Evolutionary conservation across 208 protist species (phyloP).

Genomic region (Herpetomonas tarakana): DNA sequence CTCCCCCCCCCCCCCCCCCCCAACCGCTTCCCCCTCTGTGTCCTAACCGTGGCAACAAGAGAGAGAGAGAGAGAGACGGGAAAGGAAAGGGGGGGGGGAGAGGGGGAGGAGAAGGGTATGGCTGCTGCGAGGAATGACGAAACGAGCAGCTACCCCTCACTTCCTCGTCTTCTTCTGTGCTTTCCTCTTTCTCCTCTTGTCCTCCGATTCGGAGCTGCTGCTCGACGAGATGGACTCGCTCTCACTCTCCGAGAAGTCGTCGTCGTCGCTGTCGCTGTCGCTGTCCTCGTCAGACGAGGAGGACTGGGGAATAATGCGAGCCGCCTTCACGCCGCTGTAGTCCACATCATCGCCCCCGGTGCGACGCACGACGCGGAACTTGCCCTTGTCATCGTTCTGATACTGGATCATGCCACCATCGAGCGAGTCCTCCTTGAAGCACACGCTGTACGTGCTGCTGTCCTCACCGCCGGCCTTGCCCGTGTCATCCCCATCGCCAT

Average conservation of each 20-base stretch:
- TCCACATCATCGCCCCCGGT: slow-evolving; percentile 26
- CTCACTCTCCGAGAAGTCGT: slow-evolving; percentile 4
- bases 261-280: slow-evolving; percentile 11
- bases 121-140: slow-evolving; percentile 5
- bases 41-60: too few species aligned
- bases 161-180: too few species aligned
- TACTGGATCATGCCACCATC: slow-evolving; percentile 59
- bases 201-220: slow-evolving; percentile 13
- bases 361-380: slow-evolving; percentile 38
- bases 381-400: slow-evolving; percentile 21
- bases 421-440: slow-evolving; percentile 41
- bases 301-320: slow-evolving; percentile 27
- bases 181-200: slow-evolving; percentile 7
- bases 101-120: too few species aligned
- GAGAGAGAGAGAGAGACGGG: too few species aligned
- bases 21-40: too few species aligned
- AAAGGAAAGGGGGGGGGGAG: too few species aligned
- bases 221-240: neutral
- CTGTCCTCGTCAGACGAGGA: slow-evolving; percentile 14
- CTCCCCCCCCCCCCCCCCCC: too few species aligned
- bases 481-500: too few species aligned
- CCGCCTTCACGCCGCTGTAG: slow-evolving; percentile 15
- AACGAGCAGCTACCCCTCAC: neutral
- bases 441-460: slow-evolving; percentile 49
- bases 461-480: neutral